These are phyloP conservation scores for Blastocystis sp. DNA, from an alignment of 352 stramenopile genomes.

Conservation along the genomic window DNA sequence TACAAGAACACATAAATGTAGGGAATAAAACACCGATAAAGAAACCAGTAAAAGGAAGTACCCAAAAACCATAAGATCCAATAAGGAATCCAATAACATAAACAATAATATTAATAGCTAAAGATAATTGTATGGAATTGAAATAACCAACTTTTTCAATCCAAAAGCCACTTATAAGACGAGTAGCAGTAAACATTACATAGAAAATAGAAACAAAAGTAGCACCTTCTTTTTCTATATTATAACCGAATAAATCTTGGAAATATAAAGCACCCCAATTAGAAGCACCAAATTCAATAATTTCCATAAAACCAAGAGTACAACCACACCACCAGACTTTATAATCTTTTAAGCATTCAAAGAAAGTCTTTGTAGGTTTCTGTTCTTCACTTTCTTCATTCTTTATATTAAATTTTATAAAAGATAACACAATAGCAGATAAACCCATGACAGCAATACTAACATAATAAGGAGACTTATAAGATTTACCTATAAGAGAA, in stretches of 20 bases:
- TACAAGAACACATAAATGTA: conserved; percentile 18
- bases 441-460: neutral
- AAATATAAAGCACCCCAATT: conserved; percentile 29
- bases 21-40: conserved; percentile 29
- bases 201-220: conserved; percentile 22
- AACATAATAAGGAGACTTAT: conserved; percentile 8
- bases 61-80: conserved; percentile 1
- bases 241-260: conserved; percentile 8
- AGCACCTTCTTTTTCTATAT: conserved; percentile 17
- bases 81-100: conserved; percentile 8
- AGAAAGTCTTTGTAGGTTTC: neutral
- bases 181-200: neutral
- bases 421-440: neutral
- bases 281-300: conserved; percentile 26
- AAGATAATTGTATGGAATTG: neutral
- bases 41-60: conserved; percentile 24
- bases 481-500: neutral
- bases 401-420: neutral
- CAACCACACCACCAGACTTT: neutral
- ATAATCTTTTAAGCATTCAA: neutral
- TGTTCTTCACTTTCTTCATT: neutral
- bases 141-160: conserved; percentile 26
- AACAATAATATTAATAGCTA: conserved; percentile 8
- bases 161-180: neutral
- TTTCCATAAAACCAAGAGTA: conserved; percentile 21